Evolutionary conservation across 1,284 basidiomycete species (phyloP).

Genomic region (Ustilago nuda): DNA sequence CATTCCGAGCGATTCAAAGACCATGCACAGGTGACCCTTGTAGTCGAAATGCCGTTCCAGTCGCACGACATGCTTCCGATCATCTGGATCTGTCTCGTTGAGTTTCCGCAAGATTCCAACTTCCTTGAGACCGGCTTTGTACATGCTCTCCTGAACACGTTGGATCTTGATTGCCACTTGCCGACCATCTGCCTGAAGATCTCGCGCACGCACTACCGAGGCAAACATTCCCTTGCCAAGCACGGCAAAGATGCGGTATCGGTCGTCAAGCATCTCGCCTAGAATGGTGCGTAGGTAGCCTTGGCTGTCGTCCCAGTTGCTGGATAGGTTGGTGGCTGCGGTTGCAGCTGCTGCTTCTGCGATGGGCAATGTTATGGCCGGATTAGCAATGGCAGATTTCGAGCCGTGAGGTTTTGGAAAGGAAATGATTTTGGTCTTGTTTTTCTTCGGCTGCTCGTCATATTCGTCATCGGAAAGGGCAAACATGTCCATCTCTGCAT

Average conservation of each 20-base stretch:
- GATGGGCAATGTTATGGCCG: background rate
- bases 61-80: conserved; percentile 94
- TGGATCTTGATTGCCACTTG: conserved; percentile 99
- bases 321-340: conserved; percentile 68
- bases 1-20: conserved; percentile 94
- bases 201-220: conserved; percentile 89
- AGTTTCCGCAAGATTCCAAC: conserved; percentile 87
- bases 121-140: conserved; percentile 94
- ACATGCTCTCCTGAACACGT: conserved; percentile 96
- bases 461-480: conserved; percentile 51
- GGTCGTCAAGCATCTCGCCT: conserved; percentile 88
- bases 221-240: conserved; percentile 99
- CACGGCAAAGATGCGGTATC: conserved; percentile 93
- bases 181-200: conserved; percentile 68
- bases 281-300: conserved; percentile 95
- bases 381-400: background rate
- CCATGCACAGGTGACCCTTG: conserved; percentile 93
- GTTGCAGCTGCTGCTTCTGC: conserved; percentile 1
- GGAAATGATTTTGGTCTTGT: conserved; percentile 56
- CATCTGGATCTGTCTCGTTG: conserved; percentile 88
- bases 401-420: conserved; percentile 28
- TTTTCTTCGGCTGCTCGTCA: conserved; percentile 16
- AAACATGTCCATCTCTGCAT: conserved; percentile 69
- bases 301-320: conserved; percentile 81
- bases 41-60: conserved; percentile 95